phyloP scores from a whole-genome alignment of 78 protist species.

The Planoprotostelium fungivorum region DNA sequence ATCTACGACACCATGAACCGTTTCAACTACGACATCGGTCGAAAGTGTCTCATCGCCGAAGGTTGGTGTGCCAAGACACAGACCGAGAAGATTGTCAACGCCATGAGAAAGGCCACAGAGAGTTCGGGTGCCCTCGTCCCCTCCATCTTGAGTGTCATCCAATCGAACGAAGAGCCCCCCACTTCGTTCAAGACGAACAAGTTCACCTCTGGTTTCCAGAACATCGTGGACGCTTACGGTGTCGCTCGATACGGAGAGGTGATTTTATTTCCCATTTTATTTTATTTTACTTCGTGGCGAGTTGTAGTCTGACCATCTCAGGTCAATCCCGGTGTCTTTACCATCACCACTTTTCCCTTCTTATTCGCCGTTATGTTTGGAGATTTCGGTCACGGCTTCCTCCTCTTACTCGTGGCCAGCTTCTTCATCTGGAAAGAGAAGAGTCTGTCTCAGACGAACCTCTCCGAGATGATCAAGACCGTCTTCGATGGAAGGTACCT shows the following conservation, averaged over 20 bases:
- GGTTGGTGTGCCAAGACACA: constrained; percentile 82
- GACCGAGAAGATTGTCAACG: constrained; percentile 34
- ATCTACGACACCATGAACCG: constrained; percentile 88
- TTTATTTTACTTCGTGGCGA: too few relatives aligned
- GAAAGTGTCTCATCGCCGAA: constrained; percentile 77
- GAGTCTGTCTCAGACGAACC: constrained; percentile 37
- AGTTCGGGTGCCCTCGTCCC: constrained; percentile 66
- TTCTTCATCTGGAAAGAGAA: constrained; percentile 76
- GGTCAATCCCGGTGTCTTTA: constrained; percentile 74
- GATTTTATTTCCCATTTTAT: neutral
- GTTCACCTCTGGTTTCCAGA: constrained; percentile 81
- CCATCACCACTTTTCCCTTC: constrained; percentile 99
- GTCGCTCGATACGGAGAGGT: constrained; percentile 92
- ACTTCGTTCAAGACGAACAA: constrained; percentile 86
- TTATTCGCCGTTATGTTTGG: constrained; percentile 99
- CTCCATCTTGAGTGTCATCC: constrained; percentile 56
- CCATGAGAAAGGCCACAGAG: constrained; percentile 58
- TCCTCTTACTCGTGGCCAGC: constrained; percentile 70
- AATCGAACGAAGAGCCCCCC: constrained; percentile 83
- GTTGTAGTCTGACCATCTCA: neutral
- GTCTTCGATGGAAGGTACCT: constrained; percentile 96
- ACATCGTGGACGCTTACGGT: constrained; percentile 95
- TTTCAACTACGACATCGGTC: constrained; percentile 77
- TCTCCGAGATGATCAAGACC: constrained; percentile 81
- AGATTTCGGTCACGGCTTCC: constrained; percentile 98